Base-by-base conservation (phyloP, 2,329 filamentous ascomycete species). In the Colletotrichum sp. region DNA sequence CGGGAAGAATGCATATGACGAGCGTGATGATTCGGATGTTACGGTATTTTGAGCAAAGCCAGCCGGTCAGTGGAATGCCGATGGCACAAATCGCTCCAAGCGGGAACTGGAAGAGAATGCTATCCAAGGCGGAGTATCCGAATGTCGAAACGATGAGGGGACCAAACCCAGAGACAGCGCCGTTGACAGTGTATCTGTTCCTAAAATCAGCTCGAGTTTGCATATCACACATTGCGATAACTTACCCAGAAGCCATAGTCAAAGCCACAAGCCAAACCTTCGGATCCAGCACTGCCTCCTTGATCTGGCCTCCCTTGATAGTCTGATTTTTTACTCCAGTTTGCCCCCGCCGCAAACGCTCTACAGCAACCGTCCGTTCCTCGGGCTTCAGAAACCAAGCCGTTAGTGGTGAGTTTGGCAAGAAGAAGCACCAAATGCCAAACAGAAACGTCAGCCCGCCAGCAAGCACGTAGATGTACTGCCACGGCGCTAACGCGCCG, bases 31-130 rank as follows among this genome's bases (percentile, higher is more conserved):
- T 86, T 12, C 90, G 86, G 10, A 89, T 87, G 78, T 92, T 91
- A 1, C 84, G 87, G 38, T 91, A 81, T 1, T 85, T 83, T 2
- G 87, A 86, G 12, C 86, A 87, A 6, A 91, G 82, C 68, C 85
- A 92, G 3, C 91, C 90, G 30, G 87, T 88, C 0, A 90, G 80
- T 0, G 91, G 83, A 74, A 92, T 91, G 58, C 86, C 87, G 26
- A 92, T 82, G 60, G 90, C 84, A 74, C 88, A 90, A 18, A 92
- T 82, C 1, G 83, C 89, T 1, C 91, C 91, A 1, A 92, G 85
- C 0, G 91, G 91, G 70, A 92, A 92, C 66, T 92, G 91, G 78
- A 89, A 89, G 0, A 92, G 85, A 68, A 92, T 91, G 0, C 88
- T 86, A n/a, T 89, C 85, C 12, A 89, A 82, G 2, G 87, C 85